These are phyloP conservation scores for Cyclanthera cordifolia DNA, from an alignment of 306 rosid species.

Conservation along the genomic window DNA sequence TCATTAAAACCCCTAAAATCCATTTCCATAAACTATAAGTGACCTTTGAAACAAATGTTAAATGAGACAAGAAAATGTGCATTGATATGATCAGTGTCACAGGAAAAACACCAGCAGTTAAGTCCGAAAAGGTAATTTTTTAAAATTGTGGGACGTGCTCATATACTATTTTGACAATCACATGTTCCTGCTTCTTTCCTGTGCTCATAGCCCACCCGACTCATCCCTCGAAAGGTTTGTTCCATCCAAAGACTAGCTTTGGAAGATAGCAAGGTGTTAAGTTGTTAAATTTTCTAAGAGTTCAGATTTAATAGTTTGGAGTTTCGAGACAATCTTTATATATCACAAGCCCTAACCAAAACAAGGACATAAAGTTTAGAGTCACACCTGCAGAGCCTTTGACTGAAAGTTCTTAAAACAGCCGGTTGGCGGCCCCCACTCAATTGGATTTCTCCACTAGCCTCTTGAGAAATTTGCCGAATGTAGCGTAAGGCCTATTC, in stretches of 20 bases:
- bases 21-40: slow-evolving; percentile 3
- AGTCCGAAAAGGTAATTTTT: too few species aligned
- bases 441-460: slow-evolving; percentile 65
- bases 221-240: neutral
- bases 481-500: slow-evolving; percentile 74
- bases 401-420: slow-evolving; percentile 81
- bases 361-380: neutral
- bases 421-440: slow-evolving; percentile 97
- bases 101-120: neutral
- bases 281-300: neutral
- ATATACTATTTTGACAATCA: neutral
- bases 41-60: neutral
- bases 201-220: neutral
- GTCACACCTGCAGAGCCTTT: slow-evolving; percentile 66
- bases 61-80: neutral
- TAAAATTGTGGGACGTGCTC: neutral
- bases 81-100: neutral
- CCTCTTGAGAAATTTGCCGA: slow-evolving; percentile 81
- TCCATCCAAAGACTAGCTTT: neutral
- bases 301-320: neutral
- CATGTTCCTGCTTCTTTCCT: neutral
- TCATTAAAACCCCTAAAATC: slow-evolving; percentile 74
- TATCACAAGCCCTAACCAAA: neutral
- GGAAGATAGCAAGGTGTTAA: neutral
- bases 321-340: neutral